Conservation (phyloP, 192 early-diverging fungal species). For the Hyaloraphidium curvatum region DNA sequence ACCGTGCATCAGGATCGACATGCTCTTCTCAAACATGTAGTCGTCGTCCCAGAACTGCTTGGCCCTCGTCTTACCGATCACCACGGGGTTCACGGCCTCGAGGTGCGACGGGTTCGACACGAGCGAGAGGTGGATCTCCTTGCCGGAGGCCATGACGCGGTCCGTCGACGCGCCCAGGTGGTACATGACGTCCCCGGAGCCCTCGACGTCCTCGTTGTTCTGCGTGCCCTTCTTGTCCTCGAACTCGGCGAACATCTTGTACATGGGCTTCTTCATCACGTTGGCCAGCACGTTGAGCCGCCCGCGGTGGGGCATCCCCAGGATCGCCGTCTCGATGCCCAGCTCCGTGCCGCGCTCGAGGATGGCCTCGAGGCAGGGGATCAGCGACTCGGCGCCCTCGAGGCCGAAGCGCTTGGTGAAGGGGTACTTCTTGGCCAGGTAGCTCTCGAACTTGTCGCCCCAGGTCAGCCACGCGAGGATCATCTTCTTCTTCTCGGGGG, state of each 20-base stretch:
- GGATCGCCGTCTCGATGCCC: conserved; percentile 84
- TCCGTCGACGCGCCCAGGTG: conserved; percentile 89
- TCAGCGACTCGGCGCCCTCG: conserved; percentile 91
- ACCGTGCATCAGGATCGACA: conserved; percentile 91
- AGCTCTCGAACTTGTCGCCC: conserved; percentile 92
- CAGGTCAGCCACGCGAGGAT: conserved; percentile 94
- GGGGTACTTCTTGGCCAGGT: conserved; percentile 90
- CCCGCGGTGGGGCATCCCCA: conserved; percentile 99
- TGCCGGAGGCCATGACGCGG: conserved; percentile 88
- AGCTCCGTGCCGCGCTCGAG: conserved; percentile 88
- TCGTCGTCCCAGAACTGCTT: conserved; percentile 89
- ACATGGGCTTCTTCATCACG: conserved; percentile 96
- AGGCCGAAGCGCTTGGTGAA: conserved; percentile 95
- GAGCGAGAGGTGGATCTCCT: conserved; percentile 89
- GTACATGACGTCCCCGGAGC: conserved; percentile 74
- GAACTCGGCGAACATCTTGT: conserved; percentile 92
- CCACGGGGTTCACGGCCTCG: conserved; percentile 93
- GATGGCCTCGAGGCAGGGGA: conserved; percentile 96
- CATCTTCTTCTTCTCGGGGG: conserved; percentile 69
- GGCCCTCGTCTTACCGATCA: conserved; percentile 94
- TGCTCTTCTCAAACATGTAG: conserved; percentile 49
- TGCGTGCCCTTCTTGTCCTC: conserved; percentile 16
- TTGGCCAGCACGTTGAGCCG: conserved; percentile 95
- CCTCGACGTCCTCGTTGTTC: conserved; percentile 61
- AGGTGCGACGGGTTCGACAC: conserved; percentile 98